These are phyloP conservation scores for Malus hybrid DNA, from an alignment of 331 rosid species.

Conservation along the genomic window DNA sequence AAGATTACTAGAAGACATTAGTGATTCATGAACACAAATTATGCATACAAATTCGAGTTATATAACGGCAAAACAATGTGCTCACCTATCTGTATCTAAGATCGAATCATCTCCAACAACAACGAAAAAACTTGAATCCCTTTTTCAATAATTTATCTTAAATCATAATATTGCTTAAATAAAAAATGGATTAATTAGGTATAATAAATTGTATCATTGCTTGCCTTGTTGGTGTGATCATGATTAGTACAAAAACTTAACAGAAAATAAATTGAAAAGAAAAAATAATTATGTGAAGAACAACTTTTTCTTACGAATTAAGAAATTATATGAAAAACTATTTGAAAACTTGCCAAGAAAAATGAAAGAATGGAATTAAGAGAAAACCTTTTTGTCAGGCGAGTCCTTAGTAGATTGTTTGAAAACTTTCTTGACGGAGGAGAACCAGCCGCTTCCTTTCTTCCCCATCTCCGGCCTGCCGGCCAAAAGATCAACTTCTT, in stretches of 20 bases:
- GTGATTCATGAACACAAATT: neutral
- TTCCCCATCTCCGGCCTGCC: constrained; percentile 58
- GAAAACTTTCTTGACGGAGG: constrained; percentile 83
- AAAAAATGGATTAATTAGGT: no score
- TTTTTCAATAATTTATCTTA: no score
- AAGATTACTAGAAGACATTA: neutral
- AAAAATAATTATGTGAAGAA: neutral
- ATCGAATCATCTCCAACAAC: no score
- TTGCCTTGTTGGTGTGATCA: neutral
- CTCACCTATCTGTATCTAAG: no score
- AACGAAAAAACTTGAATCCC: no score
- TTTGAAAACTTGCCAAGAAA: no score
- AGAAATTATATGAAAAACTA: no score
- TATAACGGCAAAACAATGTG: neutral
- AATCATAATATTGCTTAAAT: no score
- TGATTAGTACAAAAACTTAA: neutral
- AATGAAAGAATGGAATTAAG: no score
- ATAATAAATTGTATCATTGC: no score
- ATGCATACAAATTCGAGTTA: neutral
- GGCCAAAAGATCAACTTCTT: constrained; percentile 6
- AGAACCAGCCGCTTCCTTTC: constrained; percentile 83
- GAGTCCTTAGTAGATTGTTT: constrained; percentile 59
- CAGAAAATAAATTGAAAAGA: neutral
- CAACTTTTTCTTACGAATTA: no score
- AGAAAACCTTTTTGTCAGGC: constrained; percentile 44